Base-by-base conservation (phyloP, 495 filamentous ascomycete genomes). In the Amorphotheca resinae region DNA sequence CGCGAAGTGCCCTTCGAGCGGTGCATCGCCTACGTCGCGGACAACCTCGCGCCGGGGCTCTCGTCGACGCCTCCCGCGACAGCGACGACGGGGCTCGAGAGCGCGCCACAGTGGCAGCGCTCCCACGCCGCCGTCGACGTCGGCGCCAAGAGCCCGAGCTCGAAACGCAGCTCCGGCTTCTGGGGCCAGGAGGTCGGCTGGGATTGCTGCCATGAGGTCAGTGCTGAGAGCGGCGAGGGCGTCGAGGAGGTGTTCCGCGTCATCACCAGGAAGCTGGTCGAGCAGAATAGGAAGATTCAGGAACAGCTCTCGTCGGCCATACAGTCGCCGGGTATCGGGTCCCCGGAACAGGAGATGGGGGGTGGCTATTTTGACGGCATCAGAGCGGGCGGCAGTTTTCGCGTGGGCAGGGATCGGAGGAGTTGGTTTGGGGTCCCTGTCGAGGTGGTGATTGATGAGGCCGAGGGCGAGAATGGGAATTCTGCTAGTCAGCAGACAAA, bases 181-280 rank as follows among this genome's bases (percentile, higher is more conserved):
- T 93, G 87, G 87, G 84, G 82, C 1, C 83, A 91, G 54, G 87
- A 95, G 52, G 79, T 84, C 6, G 86, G 86, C 9, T 95, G 87
- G 87, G 88, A 95, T 55, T 89, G 84, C 49, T 95, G 89, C 54
- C 89, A 96, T 62, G 89, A 98, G 65, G 89, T 98, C 52, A 86
- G 79, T 53, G 88, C 89, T 17, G 84, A 87, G 67, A 84, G 84
- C 56, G 91, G 91, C 14, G 89, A 96, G 66, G 89, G 89, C 2
- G 86, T 98, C 9, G 91, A 98, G 40, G 91, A 98, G 65, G 89
- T 98, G 0, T 98, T 98, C 52, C 74, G 87, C 0, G 89, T 95
- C 14, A 91, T 95, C 30, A 87, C 89, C 28, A 67, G 91, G 54
- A 95, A 95, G 62, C 69, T 98, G 43, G 89, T 98, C 22, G 89